Evolutionary conservation across 2,329 filamentous ascomycete genomes (phyloP), one percentile per base, ranked within the genome.

Genomic region (Chaetomiaceae sp.): DNA sequence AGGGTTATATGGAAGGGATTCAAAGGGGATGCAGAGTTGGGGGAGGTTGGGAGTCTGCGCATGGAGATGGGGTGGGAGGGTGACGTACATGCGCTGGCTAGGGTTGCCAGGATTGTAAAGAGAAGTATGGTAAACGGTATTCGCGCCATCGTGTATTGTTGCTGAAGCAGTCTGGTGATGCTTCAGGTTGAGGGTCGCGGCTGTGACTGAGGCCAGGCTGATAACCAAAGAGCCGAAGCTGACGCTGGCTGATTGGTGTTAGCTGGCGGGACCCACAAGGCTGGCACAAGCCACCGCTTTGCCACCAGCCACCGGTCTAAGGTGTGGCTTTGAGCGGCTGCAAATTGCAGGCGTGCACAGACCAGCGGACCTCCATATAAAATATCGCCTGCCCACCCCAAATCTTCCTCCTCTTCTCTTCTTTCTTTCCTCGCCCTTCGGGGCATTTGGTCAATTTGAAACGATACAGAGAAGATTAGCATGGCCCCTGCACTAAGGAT

Each of bases 401-500:
- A 19, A 43, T 53, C 55, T 59, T 51, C 19, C 48, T 45, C 38
- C 42, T 48, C 45, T 51, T 51, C 49, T 39, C 39, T 60, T 55
- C 47, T 56, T 57, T 58, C 48, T 58, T 57, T 55, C 45, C 55
- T 58, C 51, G 55, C 50, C 57, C 55, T 58, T 58, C 55, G 60
- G 60, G 59, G 52, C 57, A 62, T 61, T 60, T 61, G 59, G 60
- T 62, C 60, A 61, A 63, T 60, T 60, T 63, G 60, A 61, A 63
- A 62, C 60, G 58, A 59, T 63, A 82, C 78, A 84, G 80, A 85
- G 81, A 85, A 85, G 79, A 85, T 85, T 86, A 87, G 85, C 84
- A 87, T 87, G 83, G 83, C 83, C 84, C 80, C 79, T 83, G 80
- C 78, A 83, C 87, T 91, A 92, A 92, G 87, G 87, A 91, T 92